Evolutionary conservation across 805 yeast species (phyloP), one percentile per base, ranked within the genome.

Genomic region (Priceomyces medius): DNA sequence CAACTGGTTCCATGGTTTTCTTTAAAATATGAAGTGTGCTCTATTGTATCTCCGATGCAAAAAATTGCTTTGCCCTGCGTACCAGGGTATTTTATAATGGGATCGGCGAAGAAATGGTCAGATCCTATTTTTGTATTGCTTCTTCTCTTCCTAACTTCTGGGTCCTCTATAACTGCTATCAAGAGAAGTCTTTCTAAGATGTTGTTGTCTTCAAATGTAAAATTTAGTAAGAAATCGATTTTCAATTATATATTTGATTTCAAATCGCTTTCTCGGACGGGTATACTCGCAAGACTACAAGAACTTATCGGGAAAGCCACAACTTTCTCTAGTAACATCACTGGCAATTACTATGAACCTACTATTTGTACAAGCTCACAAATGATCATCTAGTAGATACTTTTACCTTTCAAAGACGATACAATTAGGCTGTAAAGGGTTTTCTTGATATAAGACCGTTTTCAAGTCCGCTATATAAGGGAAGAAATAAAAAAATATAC

Each of bases 1-100:
- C 28, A 9, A 20, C 16, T 8, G 38, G 23, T 24, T 28, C 38
- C 38, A 35, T 24, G 14, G 16, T 35, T 14, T 26, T 26, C 9
- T 26, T 10, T 26, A n/a, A 26, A 26, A 6, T 26, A 5, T 8
- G n/a, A n/a, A 10, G 14, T 26, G 10, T 10, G 29, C 9, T 26
- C 29, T 26, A 26, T n/a, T 26, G 14, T 26, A 26, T 26, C 29
- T 10, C 29, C 29, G 14, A 4, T 26, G 29, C 29, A 26, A 26
- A 26, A 26, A 26, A n/a, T 26, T 9, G 14, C 14, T 26, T 26
- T 26, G 29, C 29, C 29, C 29, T 26, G 29, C 14, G 29, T 26
- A 26, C 29, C 29, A 26, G 29, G 29, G 29, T 26, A 14, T 26
- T n/a, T 26, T 26, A 26, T 26, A 10, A 14, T 26, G 29, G 14